Base-by-base conservation (phyloP, 1,284 basidiomycete genomes). In the Hortiboletus rubellus region DNA sequence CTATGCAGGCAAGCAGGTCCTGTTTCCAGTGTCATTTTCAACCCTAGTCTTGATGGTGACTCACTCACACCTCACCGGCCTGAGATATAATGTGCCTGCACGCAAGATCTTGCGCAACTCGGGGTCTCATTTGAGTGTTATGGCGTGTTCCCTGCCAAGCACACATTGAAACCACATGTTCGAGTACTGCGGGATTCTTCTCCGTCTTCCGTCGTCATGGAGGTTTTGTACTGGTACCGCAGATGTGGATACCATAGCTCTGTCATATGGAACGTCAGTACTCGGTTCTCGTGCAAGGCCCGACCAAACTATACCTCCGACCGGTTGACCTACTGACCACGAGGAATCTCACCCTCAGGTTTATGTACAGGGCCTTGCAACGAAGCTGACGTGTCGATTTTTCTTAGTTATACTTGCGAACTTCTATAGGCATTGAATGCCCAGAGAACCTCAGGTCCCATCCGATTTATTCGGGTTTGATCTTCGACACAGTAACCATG, bases 401-500 rank as follows among this genome's bases (percentile, higher is more conserved):
- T 41, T 42, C 15, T 10, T 41, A 66, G 55, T 18, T 64, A 63
- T 17, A 63, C 62, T 44, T 46, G 40, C 22, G 33, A 7, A 5
- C n/a, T 66, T 10, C 52, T 63, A 22, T 10, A 55, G 7, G 52
- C 52, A 31, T 63, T 66, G 17, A 45, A 48, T 48, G 36, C 22
- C 10, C 62, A 66, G 36, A 55, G 59, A 30, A 62, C 59, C 3
- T 22, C 22, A 22, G 22, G 22, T 10, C 48, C 54, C 15, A 53
- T 66, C 41, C 47, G 54, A 1, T 55, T 59, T 8, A 55, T 64
- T 27, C 55, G 64, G 61, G 62, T 64, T 38, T 8, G 36, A 7
- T 46, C 8, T 40, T 31, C 7, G 14, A 45, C 38, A 18, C 9
- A 18, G 33, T 31, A 6, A 4, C 30, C 17, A n/a, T 30, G 14